A percentile compares a stretch with the other conserved stretches of the same genome.
These are phyloP conservation scores for Penicillium daleae DNA, from an alignment of 495 filamentous ascomycete species.

Conservation along the genomic window DNA sequence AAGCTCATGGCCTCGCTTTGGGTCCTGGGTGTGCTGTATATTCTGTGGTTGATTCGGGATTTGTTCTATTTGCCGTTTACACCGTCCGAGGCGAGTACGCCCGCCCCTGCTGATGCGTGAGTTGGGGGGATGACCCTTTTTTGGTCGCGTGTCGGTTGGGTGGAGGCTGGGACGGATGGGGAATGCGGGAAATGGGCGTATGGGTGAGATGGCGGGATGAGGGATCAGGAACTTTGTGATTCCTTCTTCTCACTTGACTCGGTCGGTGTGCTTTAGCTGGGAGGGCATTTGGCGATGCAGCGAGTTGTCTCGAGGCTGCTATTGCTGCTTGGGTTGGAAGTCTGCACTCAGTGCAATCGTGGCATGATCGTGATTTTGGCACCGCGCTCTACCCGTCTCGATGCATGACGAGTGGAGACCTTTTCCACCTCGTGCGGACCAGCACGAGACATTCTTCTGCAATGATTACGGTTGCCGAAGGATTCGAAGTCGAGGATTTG, in stretches of 20 bases:
- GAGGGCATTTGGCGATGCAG: background rate
- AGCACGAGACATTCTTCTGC: background rate
- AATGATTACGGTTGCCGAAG: background rate
- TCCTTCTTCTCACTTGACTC: background rate
- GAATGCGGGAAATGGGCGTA: too few species aligned
- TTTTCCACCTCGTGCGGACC: background rate
- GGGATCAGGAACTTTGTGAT: background rate
- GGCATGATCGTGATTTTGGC: conserved; percentile 3
- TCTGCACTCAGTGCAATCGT: background rate
- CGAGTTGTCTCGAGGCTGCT: background rate
- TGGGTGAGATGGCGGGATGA: background rate
- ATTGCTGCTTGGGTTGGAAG: background rate
- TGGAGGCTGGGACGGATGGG: background rate
- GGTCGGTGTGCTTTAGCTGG: background rate
- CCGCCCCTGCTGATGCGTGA: conserved; percentile 14
- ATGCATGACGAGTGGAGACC: background rate
- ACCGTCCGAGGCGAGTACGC: conserved; percentile 24
- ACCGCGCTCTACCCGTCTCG: background rate
- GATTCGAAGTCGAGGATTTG: background rate
- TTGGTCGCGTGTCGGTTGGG: conserved; percentile 2
- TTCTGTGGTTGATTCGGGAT: conserved; percentile 53
- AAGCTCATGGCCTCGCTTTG: conserved; percentile 53
- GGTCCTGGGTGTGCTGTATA: conserved; percentile 50
- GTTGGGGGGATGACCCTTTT: conserved; percentile 1
- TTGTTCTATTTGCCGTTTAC: conserved; percentile 48